These are phyloP conservation scores for Monosporozyma aquatica DNA, from an alignment of 805 yeast species.

Conservation along the genomic window DNA sequence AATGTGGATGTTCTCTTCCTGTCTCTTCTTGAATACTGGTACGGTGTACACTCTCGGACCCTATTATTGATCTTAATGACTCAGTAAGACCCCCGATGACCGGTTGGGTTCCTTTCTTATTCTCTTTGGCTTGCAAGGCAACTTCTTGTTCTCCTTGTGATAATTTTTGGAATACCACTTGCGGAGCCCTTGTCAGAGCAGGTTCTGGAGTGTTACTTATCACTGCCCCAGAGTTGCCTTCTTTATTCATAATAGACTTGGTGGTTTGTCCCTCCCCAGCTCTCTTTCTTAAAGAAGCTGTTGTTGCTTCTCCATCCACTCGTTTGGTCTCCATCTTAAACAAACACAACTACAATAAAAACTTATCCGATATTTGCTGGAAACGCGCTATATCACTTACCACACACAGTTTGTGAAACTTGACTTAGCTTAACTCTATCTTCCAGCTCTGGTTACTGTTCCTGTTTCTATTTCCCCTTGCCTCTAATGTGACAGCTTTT, in stretches of 20 bases:
- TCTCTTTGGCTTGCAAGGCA: slow-evolving; percentile 9
- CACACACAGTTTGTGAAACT: no score
- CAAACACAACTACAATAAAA: no score
- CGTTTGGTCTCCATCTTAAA: neutral
- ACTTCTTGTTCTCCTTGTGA: slow-evolving; percentile 12
- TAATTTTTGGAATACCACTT: slow-evolving; percentile 19
- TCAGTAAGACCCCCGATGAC: neutral
- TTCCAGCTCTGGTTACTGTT: no score
- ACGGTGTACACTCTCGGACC: neutral
- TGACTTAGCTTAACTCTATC: no score
- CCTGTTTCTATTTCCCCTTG: no score
- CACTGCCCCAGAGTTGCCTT: slow-evolving; percentile 30
- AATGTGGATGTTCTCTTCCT: slow-evolving; percentile 43
- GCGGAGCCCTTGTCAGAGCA: slow-evolving; percentile 26
- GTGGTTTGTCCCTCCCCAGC: slow-evolving; percentile 1
- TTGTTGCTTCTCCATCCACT: no score
- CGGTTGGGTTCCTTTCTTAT: neutral
- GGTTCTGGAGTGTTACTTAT: slow-evolving; percentile 28
- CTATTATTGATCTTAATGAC: neutral
- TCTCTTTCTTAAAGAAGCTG: no score
- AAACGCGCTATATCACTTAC: no score
- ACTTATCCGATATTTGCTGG: no score
- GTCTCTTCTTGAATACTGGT: neutral
- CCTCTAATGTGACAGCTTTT: no score
- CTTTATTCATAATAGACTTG: slow-evolving; percentile 28